Evolutionary conservation across 805 yeast species (phyloP).

Genomic region (Candida schatavii): DNA sequence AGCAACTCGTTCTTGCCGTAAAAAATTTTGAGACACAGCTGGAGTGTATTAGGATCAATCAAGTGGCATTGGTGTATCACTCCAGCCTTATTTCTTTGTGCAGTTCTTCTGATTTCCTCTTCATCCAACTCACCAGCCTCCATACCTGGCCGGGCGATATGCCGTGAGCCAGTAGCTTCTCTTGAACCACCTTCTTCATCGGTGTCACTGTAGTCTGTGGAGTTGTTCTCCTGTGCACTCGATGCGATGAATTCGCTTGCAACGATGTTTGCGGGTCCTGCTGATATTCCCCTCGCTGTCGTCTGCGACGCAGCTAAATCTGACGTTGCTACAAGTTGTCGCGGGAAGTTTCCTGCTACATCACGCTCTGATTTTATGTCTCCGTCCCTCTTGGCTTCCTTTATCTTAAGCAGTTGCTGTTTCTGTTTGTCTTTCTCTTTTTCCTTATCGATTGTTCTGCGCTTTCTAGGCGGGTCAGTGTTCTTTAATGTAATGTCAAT

Average conservation of each 20-base stretch:
- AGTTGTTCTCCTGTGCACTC: neutral
- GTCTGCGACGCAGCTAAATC: neutral
- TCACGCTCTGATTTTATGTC: neutral
- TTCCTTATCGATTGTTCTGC: neutral
- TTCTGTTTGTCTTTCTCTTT: neutral
- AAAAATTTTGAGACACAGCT: constrained; percentile 38
- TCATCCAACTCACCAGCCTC: constrained; percentile 11
- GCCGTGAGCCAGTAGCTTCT: neutral
- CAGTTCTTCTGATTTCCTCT: constrained; percentile 6
- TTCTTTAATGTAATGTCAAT: constrained; percentile 33
- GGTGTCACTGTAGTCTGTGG: constrained; percentile 5
- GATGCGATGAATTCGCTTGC: neutral
- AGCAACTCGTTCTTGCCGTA: constrained; percentile 43
- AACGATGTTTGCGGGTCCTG: neutral
- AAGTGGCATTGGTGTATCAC: constrained; percentile 43
- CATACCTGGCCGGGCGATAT: neutral
- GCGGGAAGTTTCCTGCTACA: too few relatives aligned
- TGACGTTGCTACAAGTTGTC: neutral
- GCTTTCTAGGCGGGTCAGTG: constrained; percentile 7
- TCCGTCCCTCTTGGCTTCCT: neutral
- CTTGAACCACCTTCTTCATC: constrained; percentile 7
- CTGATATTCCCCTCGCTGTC: neutral
- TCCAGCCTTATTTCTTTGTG: constrained; percentile 14
- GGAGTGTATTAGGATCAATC: constrained; percentile 28
- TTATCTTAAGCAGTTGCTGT: neutral